Evolutionary conservation across 1,139 yeast species (phyloP).

Genomic region (Debaryomyces sp.): DNA sequence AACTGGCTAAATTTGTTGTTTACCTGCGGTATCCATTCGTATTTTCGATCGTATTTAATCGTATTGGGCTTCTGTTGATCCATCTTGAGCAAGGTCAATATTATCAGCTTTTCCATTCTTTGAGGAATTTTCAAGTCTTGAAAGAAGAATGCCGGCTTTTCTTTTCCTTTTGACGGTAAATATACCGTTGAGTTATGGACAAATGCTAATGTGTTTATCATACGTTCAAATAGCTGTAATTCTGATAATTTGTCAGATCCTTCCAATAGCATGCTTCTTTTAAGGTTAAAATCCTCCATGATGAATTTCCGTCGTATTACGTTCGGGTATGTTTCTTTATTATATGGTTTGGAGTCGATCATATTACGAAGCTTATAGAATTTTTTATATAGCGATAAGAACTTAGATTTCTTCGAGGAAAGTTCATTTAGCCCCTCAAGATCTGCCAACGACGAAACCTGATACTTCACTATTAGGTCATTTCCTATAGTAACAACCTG

Average conservation of each 20-base stretch:
- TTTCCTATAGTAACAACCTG: slow-evolving; percentile 6
- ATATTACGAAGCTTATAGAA: slow-evolving; percentile 35
- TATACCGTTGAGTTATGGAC: slow-evolving; percentile 42
- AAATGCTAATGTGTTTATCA: slow-evolving; percentile 39
- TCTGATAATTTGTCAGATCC: slow-evolving; percentile 10
- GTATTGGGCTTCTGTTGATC: slow-evolving; percentile 29
- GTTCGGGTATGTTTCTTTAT: slow-evolving; percentile 19
- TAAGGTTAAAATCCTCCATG: slow-evolving; percentile 22
- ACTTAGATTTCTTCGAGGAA: slow-evolving; percentile 16
- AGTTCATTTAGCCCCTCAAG: slow-evolving; percentile 13
- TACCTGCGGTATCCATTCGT: slow-evolving; percentile 28
- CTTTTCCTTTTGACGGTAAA: slow-evolving; percentile 10
- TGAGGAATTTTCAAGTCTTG: slow-evolving; percentile 23
- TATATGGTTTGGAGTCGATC: slow-evolving; percentile 20
- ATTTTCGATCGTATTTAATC: slow-evolving; percentile 33
- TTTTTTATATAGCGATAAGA: slow-evolving; percentile 30
- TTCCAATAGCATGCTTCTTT: slow-evolving; percentile 18
- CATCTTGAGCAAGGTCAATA: slow-evolving; percentile 35
- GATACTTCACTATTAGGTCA: slow-evolving; percentile 7
- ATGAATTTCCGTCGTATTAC: slow-evolving; percentile 30
- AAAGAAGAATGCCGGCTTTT: slow-evolving; percentile 21
- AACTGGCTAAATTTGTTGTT: slow-evolving; percentile 11
- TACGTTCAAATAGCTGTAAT: slow-evolving; percentile 24
- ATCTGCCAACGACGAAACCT: slow-evolving; percentile 12
- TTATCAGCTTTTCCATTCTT: slow-evolving; percentile 29